These are phyloP conservation scores for Erysimum cheiranthoides DNA, from an alignment of 345 rosid genomes.

Conservation along the genomic window DNA sequence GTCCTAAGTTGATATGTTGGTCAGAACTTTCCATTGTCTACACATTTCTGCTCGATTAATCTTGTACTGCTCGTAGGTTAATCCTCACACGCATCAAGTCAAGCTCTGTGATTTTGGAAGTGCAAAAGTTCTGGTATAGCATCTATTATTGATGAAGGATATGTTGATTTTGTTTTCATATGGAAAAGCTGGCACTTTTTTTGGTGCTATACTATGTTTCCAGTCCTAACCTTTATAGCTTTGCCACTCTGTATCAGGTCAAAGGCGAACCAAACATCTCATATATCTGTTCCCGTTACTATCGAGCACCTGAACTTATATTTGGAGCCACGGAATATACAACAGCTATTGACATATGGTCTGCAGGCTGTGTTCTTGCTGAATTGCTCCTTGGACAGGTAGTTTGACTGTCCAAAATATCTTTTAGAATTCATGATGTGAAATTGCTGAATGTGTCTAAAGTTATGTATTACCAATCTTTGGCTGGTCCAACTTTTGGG, in stretches of 20 bases:
- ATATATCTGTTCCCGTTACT: constrained; percentile 67
- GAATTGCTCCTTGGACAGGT: constrained; percentile 73
- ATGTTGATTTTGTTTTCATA: constrained; percentile 25
- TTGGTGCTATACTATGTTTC: background rate
- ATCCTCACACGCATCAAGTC: constrained; percentile 70
- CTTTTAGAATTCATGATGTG: background rate
- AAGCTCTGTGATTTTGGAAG: constrained; percentile 76
- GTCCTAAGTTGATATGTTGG: constrained; percentile 1
- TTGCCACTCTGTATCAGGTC: constrained; percentile 48
- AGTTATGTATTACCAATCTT: constrained; percentile 18
- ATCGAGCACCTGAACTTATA: constrained; percentile 71
- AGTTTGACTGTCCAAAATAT: background rate
- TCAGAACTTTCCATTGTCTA: background rate
- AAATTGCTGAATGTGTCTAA: constrained; percentile 11
- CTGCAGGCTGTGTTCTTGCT: constrained; percentile 77
- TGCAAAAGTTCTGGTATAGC: constrained; percentile 73
- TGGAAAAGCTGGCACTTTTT: constrained; percentile 14
- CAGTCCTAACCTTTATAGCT: constrained; percentile 15
- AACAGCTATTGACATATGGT: constrained; percentile 74
- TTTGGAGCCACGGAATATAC: constrained; percentile 77
- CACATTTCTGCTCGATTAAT: background rate
- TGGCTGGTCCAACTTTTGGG: constrained; percentile 25
- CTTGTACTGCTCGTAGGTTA: constrained; percentile 59
- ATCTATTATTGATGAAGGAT: background rate
- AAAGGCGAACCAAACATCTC: constrained; percentile 80